Conservation (phyloP, 108 stramenopile species). For the Cylindrotheca closterium region DNA sequence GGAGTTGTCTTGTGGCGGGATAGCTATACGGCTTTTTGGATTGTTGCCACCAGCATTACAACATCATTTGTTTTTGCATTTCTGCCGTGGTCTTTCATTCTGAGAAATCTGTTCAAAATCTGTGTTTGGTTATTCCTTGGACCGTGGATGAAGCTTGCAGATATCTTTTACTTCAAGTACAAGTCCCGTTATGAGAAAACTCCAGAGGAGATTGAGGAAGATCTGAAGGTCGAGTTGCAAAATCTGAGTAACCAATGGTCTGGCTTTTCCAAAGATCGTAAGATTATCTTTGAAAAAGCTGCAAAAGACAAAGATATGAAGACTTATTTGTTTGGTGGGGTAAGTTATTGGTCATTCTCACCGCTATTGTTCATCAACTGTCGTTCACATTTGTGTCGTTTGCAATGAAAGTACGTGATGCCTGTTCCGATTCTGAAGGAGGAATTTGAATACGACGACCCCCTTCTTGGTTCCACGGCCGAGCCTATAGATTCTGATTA, state of each 20-base stretch:
- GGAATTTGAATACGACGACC: conserved; percentile 59
- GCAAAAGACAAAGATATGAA: conserved; percentile 59
- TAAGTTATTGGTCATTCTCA: conserved; percentile 5
- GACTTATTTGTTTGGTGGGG: conserved; percentile 55
- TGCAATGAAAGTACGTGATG: conserved; percentile 12
- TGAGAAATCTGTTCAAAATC: conserved; percentile 54
- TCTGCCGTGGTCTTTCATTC: conserved; percentile 58
- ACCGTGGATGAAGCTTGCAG: conserved; percentile 81
- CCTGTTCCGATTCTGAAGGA: conserved; percentile 39
- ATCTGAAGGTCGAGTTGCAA: conserved; percentile 11
- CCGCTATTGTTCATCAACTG: no score
- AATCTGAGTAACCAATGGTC: conserved; percentile 8
- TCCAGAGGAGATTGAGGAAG: conserved; percentile 12
- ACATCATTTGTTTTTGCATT: conserved; percentile 32
- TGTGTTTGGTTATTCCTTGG: conserved; percentile 57
- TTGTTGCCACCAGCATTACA: conserved; percentile 38
- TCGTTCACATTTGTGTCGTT: background rate
- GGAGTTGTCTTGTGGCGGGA: conserved; percentile 64
- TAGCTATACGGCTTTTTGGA: conserved; percentile 41
- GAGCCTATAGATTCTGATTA: conserved; percentile 9
- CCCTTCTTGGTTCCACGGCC: conserved; percentile 39
- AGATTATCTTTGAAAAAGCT: conserved; percentile 33
- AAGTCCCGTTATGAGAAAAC: background rate
- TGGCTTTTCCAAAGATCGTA: conserved; percentile 13
- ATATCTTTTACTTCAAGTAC: conserved; percentile 45